A percentile compares a stretch with the other conserved stretches of the same genome.
Evolutionary conservation across 2,329 filamentous ascomycete species (phyloP).

Genomic region (Chaetomiaceae sp.): DNA sequence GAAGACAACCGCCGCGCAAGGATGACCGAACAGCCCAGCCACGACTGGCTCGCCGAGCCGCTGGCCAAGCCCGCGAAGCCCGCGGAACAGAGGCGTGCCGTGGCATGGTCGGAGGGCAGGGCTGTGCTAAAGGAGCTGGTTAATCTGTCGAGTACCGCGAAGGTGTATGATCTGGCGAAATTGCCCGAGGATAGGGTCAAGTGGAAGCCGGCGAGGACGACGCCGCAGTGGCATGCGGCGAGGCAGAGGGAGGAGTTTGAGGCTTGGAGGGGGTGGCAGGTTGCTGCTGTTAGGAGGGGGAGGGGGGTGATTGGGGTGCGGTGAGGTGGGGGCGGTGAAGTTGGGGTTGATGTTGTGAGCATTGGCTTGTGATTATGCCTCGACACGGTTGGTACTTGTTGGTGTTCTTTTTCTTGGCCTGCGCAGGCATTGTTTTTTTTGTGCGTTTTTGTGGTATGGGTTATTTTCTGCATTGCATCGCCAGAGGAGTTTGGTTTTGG

Average conservation of each 20-base stretch:
- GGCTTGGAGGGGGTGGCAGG: conserved; percentile 54
- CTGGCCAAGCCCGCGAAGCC: conserved; percentile 39
- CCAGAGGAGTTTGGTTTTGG: not conserved
- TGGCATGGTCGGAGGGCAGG: conserved; percentile 55
- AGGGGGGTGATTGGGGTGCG: conserved; percentile 36
- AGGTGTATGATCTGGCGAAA: conserved; percentile 52
- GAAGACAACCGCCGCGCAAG: conserved; percentile 61
- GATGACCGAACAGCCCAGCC: conserved; percentile 46
- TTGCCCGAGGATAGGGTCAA: conserved; percentile 55
- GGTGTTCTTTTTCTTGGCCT: no score
- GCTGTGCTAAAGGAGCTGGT: conserved; percentile 61
- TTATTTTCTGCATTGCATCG: not conserved
- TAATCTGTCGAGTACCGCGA: conserved; percentile 50
- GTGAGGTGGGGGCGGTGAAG: no score
- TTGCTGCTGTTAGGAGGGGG: conserved; percentile 49
- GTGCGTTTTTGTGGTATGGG: no score
- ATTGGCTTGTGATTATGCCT: no score
- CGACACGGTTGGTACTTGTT: no score
- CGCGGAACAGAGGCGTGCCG: conserved; percentile 42
- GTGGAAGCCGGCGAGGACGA: conserved; percentile 60
- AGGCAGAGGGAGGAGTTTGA: conserved; percentile 60
- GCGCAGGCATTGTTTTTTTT: no score
- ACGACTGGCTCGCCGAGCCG: conserved; percentile 60
- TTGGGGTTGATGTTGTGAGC: no score
- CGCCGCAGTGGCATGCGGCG: conserved; percentile 60